Evolutionary conservation across 2,329 filamentous ascomycete genomes (phyloP).

Genomic region (Colletotrichum siamense): DNA sequence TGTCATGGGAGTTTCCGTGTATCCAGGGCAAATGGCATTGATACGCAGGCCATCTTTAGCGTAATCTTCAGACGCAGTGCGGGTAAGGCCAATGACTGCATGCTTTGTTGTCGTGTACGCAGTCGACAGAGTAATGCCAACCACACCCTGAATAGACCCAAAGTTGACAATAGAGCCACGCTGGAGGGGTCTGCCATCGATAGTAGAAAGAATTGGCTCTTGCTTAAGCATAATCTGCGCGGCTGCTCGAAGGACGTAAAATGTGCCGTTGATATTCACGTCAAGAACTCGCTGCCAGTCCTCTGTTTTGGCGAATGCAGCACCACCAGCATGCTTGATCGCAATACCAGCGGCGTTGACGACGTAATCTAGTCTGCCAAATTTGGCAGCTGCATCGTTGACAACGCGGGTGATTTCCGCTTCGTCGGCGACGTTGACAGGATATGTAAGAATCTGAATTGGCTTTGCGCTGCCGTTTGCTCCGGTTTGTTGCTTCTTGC

Average conservation of each 20-base stretch:
- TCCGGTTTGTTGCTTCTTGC: neutral
- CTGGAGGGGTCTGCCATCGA: constrained; percentile 28
- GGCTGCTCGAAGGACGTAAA: constrained; percentile 44
- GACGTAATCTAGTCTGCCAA: constrained; percentile 44
- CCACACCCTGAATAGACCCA: constrained; percentile 8
- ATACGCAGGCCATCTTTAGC: constrained; percentile 43
- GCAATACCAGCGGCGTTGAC: constrained; percentile 46
- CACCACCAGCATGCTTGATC: constrained; percentile 40
- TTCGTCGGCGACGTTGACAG: constrained; percentile 29
- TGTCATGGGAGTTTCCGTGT: constrained; percentile 34
- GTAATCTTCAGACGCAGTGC: constrained; percentile 43
- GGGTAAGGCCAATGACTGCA: constrained; percentile 5
- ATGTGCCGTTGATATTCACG: constrained; percentile 47
- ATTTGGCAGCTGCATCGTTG: constrained; percentile 28
- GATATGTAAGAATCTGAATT: neutral
- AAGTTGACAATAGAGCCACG: constrained; percentile 20
- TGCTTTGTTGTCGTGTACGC: constrained; percentile 18
- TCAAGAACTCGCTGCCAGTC: constrained; percentile 47
- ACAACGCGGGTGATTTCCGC: constrained; percentile 31
- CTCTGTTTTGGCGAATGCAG: constrained; percentile 35
- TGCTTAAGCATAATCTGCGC: constrained; percentile 49
- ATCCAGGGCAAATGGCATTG: constrained; percentile 39
- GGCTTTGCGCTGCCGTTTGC: no score
- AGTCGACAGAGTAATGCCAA: constrained; percentile 9
- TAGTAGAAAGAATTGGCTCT: constrained; percentile 39